Evolutionary conservation across 2,329 filamentous ascomycete genomes (phyloP), one percentile per base, ranked within the genome.

Genomic region (Fulvia fulva): DNA sequence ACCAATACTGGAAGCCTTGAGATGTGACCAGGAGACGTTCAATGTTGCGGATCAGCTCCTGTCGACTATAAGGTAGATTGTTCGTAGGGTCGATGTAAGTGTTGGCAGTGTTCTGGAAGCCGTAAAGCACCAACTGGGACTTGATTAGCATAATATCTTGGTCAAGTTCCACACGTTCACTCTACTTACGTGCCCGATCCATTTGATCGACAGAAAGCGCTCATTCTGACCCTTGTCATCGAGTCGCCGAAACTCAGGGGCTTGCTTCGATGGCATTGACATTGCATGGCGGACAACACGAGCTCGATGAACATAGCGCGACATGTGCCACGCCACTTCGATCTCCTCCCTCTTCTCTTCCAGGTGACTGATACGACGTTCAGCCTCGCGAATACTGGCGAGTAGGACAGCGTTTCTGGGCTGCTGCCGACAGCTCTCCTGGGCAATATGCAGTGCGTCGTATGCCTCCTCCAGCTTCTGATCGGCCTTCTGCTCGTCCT

Each of bases 21-120:
- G 51, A 54, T 14, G 37, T 21, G 25, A 54, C 51, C 12, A 54
- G 51, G 21, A 54, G 51, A 44, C 51, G 51, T 30, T 54, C 37
- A 23, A 54, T 45, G 16, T 22, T n/a, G 16, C 51, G 37, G 25
- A 50, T 32, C 23, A 50, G n/a, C 21, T 50, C 47, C 7, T 50
- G 47, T 19, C 23, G 25, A 19, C 26, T 50, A 26, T 32, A 50
- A 9, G 47, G 47, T 11, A 50, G 9, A 9, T 50, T 26, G 26
- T 50, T 50, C 7, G 26, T n/a, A 7, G 47, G 25, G 7, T 32
- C 25, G 14, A 50, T 32, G 25, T 50, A 50, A 19, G 19, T 50
- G 5, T 16, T 19, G 5, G 46, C 26, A 32, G 46, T 19, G 9
- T 50, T 32, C 46, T 32, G 46, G 14, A 50, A 50, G 46, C 46